Percentiles rank a stretch among this genome's conserved stretches.
Evolutionary conservation across 2,329 filamentous ascomycete genomes (phyloP).

Genomic region (Alternaria solani): DNA sequence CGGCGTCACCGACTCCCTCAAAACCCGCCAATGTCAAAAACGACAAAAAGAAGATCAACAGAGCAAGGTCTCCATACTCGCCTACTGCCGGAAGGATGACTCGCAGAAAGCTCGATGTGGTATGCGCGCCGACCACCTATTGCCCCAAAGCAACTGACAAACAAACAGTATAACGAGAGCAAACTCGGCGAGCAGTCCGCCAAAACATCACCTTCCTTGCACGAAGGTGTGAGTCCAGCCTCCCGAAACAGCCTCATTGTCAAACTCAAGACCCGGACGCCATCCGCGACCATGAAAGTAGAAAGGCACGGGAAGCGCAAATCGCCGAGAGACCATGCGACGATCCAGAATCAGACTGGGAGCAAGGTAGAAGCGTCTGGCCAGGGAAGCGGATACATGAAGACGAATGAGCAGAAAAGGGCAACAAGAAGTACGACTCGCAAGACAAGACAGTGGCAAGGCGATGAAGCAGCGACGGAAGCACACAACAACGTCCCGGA

Average conservation of each 20-base stretch:
- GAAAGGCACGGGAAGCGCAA: not conserved
- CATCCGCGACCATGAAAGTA: not conserved
- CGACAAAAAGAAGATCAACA: not conserved
- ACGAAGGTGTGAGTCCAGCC: not conserved
- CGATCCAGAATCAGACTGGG: not conserved
- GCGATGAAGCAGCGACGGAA: not conserved
- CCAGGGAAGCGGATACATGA: fast-evolving
- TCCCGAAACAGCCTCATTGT: not conserved
- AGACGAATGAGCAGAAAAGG: not conserved
- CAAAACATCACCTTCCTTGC: not conserved
- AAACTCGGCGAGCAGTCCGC: not conserved
- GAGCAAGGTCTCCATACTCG: not conserved
- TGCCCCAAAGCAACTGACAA: not conserved
- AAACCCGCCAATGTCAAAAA: not conserved
- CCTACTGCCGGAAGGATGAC: not conserved
- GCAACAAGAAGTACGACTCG: not conserved
- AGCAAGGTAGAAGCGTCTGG: not conserved
- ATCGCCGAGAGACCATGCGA: not conserved
- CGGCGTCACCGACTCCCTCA: not conserved
- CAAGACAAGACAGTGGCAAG: not conserved
- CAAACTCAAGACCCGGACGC: not conserved
- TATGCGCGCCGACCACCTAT: not conserved
- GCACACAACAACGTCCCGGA: not conserved
- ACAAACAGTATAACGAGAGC: not conserved
- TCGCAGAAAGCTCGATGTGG: not conserved